Base-by-base conservation (phyloP, 2,329 filamentous ascomycete species). In the Fusarium sp. region DNA sequence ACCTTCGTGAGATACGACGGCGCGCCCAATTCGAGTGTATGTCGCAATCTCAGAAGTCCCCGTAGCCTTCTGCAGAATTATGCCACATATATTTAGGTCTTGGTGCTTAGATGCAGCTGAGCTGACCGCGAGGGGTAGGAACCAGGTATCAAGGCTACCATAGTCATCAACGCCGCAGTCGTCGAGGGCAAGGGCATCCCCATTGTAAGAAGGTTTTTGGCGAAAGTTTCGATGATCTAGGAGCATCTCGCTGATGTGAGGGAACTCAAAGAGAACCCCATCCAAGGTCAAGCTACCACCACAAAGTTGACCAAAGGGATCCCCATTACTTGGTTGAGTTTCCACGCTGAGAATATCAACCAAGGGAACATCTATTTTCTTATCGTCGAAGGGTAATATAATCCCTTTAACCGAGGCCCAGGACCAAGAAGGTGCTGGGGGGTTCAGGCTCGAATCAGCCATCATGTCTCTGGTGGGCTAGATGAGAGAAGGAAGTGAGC, bases 61-160 rank as follows among this genome's bases (percentile, higher is more conserved):
- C 2, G 10, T 14, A 13, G 16, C 16, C 9, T 38, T 38, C 16
- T 27, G 35, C 20, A 59, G 56, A 14, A 59, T 13, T 6, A 59
- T 40, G 2, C 56, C 56, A 5, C 22, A 40, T n/a, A 38, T 38
- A 4, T 20, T 35, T 13, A 38, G 10, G 4, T n/a, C 31, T 8
- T 1, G 3, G 9, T 8, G 9, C 20, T 4, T 16, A 7, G n/a
- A n/a, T 4, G 3, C 34, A n/a, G 0, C 20, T 2, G 54, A 31
- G 9, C 16, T 10, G 7, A 58, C 11, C 5, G 56, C 16, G 4
- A 59, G 16, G 4, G 56, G 56, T 2, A 58, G 35, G n/a, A 40
- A 58, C 56, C 56, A 58, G 4, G 22, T 40, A 11, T 40, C 56
- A 8, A 6, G 9, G 6, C 37, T 1, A 5, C 24, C 20, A 20